These are phyloP conservation scores for Neoarthrinium moseri DNA, from an alignment of 2,329 filamentous ascomycete genomes.

Conservation along the genomic window DNA sequence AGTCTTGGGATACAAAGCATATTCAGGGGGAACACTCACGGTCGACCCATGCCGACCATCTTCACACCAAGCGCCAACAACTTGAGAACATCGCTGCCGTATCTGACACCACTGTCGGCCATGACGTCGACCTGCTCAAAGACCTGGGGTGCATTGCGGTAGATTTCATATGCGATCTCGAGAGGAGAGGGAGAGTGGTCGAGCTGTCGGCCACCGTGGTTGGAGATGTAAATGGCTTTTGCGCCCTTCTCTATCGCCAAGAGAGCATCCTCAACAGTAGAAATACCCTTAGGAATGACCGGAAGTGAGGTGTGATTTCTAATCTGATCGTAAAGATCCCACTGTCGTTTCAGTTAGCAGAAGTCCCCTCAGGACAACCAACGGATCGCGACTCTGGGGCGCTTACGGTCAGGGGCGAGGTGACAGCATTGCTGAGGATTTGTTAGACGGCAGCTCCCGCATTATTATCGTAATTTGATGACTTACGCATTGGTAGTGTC, in stretches of 20 bases:
- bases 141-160: conserved; percentile 34
- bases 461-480: no score
- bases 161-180: conserved; percentile 30
- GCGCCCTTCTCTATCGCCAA: conserved; percentile 15
- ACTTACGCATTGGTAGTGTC: conserved; percentile 10
- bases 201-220: conserved; percentile 41
- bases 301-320: conserved; percentile 21
- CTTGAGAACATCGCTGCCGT: conserved; percentile 38
- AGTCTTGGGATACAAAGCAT: not conserved
- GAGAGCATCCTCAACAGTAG: conserved; percentile 11
- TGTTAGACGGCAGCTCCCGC: no score
- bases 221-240: conserved; percentile 36
- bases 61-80: conserved; percentile 37
- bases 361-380: not conserved
- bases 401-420: conserved; percentile 11
- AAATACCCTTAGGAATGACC: conserved; percentile 13
- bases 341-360: conserved; percentile 1
- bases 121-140: conserved; percentile 34
- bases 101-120: conserved; percentile 36
- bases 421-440: conserved; percentile 7
- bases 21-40: conserved; percentile 12
- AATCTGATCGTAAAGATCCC: conserved; percentile 16
- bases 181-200: conserved; percentile 34
- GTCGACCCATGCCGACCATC: conserved; percentile 41
- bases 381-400: not conserved